Base-by-base conservation (phyloP, 2,329 filamentous ascomycete species). In the Colletotrichum sp. region DNA sequence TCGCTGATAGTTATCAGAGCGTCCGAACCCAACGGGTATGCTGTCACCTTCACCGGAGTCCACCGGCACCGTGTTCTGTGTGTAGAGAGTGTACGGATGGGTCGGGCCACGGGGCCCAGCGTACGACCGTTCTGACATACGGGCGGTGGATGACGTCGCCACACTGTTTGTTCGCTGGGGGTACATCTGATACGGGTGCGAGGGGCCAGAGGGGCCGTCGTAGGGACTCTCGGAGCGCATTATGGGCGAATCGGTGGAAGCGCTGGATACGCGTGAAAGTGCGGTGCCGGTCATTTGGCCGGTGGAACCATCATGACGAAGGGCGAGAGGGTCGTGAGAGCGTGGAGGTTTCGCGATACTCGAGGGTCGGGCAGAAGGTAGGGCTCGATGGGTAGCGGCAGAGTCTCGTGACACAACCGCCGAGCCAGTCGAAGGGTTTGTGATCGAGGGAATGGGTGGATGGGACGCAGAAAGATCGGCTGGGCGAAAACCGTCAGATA, bases 11-110 rank as follows among this genome's bases (percentile, higher is more conserved):
- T 90, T 87, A 76, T 90, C 91, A 7, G 88, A 88, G 44, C 92
- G 86, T 7, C 93, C 93, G 8, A 98, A 98, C 6, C 95, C 95
- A 16, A 97, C 90, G 1, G 92, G 93, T 77, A 93, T 94, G 75
- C 80, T 78, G 77, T 82, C 79, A 83, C 73, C 77, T 78, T 81
- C 81, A 7, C 77, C 78, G 13, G 81, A 88, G 80, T 91, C 88
- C 76, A 93, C 92, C 1, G 89, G 84, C 6, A 92, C 89, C 1
- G 94, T 95, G 79, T 92, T 95, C 82, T 98, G 96, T 7, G 95
- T 90, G 80, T 98, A 98, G 89, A 98, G 91, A 55, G 90, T 91
- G 82, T 98, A 98, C 0, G 96, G 96, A 81, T 98, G 96, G 75
- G 95, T 92, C 10, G 96, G 96, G 4, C 92, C 92, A 66, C 88